Evolutionary conservation across 2,329 filamentous ascomycete species (phyloP).

Genomic region (Bipolaris zeicola): DNA sequence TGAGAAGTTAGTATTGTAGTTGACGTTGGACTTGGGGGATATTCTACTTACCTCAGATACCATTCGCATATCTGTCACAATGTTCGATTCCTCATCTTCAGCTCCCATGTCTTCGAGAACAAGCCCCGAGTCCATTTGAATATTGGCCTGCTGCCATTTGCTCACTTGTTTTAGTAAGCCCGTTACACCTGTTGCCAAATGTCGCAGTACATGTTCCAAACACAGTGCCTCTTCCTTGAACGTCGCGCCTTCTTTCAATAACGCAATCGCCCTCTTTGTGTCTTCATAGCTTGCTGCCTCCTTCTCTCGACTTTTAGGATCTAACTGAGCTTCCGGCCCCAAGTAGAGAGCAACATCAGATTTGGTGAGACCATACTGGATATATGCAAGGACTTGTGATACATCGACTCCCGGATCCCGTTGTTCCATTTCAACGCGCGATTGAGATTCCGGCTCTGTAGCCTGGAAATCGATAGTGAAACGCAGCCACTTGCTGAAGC

Average conservation of each 20-base stretch:
- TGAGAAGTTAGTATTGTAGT: neutral
- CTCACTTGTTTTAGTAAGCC: slow-evolving; percentile 48
- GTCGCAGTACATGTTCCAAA: slow-evolving; percentile 48
- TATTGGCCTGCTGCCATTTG: slow-evolving; percentile 56
- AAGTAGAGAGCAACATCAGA: slow-evolving; percentile 71
- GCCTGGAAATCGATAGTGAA: slow-evolving; percentile 80
- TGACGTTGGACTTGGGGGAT: neutral
- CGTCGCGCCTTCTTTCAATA: slow-evolving; percentile 53
- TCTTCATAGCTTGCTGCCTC: slow-evolving; percentile 35
- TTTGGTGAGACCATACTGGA: slow-evolving; percentile 69
- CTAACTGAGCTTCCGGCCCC: slow-evolving; percentile 44
- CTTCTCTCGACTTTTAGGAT: slow-evolving; percentile 5
- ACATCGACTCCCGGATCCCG: slow-evolving; percentile 79
- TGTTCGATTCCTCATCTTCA: slow-evolving; percentile 22
- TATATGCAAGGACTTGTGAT: slow-evolving; percentile 74
- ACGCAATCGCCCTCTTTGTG: slow-evolving; percentile 41
- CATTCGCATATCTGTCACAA: slow-evolving; percentile 63
- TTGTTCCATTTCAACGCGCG: slow-evolving; percentile 73
- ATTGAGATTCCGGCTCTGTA: slow-evolving; percentile 63
- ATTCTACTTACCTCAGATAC: slow-evolving; percentile 53
- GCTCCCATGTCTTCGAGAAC: slow-evolving; percentile 51
- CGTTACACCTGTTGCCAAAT: slow-evolving; percentile 41
- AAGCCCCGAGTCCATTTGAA: slow-evolving; percentile 70
- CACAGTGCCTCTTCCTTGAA: slow-evolving; percentile 44
- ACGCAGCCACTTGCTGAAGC: slow-evolving; percentile 83